A percentile compares a stretch with the other conserved stretches of the same genome.
Conservation (phyloP, 1,284 basidiomycete genomes). For the Ganoderma lucidum region DNA sequence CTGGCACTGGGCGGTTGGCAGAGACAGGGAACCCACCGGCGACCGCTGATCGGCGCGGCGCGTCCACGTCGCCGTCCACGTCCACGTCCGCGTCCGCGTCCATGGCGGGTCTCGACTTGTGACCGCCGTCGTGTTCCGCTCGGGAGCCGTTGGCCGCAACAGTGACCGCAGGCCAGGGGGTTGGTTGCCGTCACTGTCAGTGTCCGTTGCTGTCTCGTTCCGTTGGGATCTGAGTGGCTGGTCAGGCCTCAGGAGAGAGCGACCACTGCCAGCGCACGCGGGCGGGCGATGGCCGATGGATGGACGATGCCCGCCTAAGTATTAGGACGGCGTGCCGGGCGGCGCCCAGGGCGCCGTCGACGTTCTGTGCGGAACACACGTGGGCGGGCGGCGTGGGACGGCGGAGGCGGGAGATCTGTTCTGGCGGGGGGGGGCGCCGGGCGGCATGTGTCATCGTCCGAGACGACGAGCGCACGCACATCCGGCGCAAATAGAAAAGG, state of each 20-base stretch:
- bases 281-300: slow-evolving; percentile 1
- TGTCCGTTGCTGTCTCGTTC: not conserved
- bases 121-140: slow-evolving; percentile 4
- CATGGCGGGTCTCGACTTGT: not conserved
- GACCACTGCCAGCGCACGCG: not conserved
- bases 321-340: slow-evolving; percentile 15
- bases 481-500: slow-evolving; percentile 21
- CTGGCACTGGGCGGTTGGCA: not conserved
- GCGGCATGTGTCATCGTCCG: slow-evolving; percentile 32
- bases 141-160: not conserved
- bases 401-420: slow-evolving; percentile 27
- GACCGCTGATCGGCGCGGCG: slow-evolving; percentile 3
- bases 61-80: not conserved
- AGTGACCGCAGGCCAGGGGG: slow-evolving; percentile 4
- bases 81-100: not conserved
- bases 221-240: not conserved
- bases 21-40: not conserved
- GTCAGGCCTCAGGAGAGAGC: not conserved
- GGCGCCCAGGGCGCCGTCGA: slow-evolving; percentile 25
- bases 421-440: slow-evolving; percentile 18
- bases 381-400: slow-evolving; percentile 37
- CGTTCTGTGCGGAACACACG: slow-evolving; percentile 36
- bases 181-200: not conserved
- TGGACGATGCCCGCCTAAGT: not conserved
- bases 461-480: slow-evolving; percentile 33